Conservation (phyloP, 2,329 filamentous ascomycete genomes). For the Penicillium sp. region DNA sequence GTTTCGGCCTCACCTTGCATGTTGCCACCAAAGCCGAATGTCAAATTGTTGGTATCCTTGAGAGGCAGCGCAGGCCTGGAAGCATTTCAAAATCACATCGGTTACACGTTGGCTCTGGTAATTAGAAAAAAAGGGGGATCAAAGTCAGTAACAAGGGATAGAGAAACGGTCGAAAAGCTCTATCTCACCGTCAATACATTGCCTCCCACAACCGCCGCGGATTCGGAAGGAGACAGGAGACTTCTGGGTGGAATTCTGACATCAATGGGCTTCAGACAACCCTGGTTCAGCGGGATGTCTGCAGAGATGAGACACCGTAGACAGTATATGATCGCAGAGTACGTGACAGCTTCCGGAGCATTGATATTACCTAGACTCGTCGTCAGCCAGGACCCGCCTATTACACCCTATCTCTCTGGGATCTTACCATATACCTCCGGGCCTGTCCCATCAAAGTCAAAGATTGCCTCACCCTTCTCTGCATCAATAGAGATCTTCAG, state of each 20-base stretch:
- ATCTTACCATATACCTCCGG: slow-evolving; percentile 53
- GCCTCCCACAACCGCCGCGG: slow-evolving; percentile 70
- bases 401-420: slow-evolving; percentile 25
- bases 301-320: slow-evolving; percentile 68
- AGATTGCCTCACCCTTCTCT: slow-evolving; percentile 62
- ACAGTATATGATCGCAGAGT: slow-evolving; percentile 76
- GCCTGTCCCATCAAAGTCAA: slow-evolving; percentile 72
- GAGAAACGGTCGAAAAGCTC: neutral
- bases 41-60: slow-evolving; percentile 70
- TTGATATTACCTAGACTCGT: slow-evolving; percentile 59
- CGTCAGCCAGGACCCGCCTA: neutral
- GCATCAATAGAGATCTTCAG: slow-evolving; percentile 67
- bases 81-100: slow-evolving; percentile 71
- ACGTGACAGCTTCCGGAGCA: slow-evolving; percentile 70
- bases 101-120: slow-evolving; percentile 22
- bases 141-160: neutral
- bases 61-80: slow-evolving; percentile 67
- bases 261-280: slow-evolving; percentile 67
- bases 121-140: neutral
- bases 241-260: slow-evolving; percentile 65
- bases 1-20: slow-evolving; percentile 12
- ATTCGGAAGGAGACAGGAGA: slow-evolving; percentile 66
- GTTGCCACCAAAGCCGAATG: slow-evolving; percentile 24
- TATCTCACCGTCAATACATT: slow-evolving; percentile 74
- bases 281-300: slow-evolving; percentile 78